Base-by-base conservation (phyloP, 768 basidiomycete genomes). In the Boletus vinaceobasis region DNA sequence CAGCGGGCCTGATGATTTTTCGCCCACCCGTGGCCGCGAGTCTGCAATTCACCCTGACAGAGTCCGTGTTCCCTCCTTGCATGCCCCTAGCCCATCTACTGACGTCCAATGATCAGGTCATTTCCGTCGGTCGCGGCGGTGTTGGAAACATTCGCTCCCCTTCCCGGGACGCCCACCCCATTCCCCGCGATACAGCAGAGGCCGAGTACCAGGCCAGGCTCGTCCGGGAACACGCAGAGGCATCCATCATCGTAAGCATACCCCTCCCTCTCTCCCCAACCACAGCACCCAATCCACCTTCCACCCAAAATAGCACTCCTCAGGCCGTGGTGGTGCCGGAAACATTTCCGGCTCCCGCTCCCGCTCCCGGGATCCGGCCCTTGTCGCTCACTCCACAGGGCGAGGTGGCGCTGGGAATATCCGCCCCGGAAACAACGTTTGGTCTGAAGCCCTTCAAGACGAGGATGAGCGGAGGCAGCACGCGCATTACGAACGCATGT, bases 101-200 rank as follows among this genome's bases (percentile, higher is more conserved):
- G 29, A 57, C 36, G 13, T 3, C 3, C 38, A 7, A 5, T 43
- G 14, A 29, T 23, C 35, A 59, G 60, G n/a, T 60, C 58, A 75
- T 73, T 58, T 84, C 82, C 19, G 79, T 79, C 40, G 93, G 93
- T 11, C 83, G 91, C 48, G 92, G 93, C 27, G 93, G 93, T 15
- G 80, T 80, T 8, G 93, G 92, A 9, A 95, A 95, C 77, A 84
- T 94, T 48, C 84, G 88, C 53, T 87, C 90, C 2, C 85, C 85
- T 1, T 90, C 89, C 23, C 81, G 84, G 35, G 85, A 84, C 49
- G 48, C 70, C 7, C 62, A 61, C 17, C 54, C 67, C 14, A 71
- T 72, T 1, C 39, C 63, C 1, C 71, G 71, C 21, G 62, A 71
- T 11, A 48, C 43, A 42, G 46, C 54, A 43, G 60, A 74, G 56